These are phyloP conservation scores for Globisporangium cederbergense DNA, from an alignment of 352 stramenopile species.

Conservation along the genomic window DNA sequence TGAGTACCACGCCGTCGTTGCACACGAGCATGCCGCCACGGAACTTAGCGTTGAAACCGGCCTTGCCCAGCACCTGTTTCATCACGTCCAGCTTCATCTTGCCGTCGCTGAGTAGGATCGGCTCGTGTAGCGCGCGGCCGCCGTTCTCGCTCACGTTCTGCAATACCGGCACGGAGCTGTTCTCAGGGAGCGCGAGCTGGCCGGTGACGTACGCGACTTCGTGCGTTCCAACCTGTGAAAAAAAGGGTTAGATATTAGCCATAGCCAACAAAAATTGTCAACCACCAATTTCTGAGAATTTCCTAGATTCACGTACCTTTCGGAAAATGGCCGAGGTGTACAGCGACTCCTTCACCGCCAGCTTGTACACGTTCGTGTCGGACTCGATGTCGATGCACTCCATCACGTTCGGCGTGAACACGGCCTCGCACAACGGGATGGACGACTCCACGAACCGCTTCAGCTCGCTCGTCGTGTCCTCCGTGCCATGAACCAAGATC, in stretches of 20 bases:
- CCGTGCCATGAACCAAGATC: conserved; percentile 83
- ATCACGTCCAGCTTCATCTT: conserved; percentile 90
- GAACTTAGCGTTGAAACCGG: conserved; percentile 88
- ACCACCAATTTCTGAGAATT: background rate
- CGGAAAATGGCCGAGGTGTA: conserved; percentile 83
- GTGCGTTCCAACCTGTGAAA: conserved; percentile 64
- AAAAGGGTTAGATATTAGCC: conserved; percentile 6
- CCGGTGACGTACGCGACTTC: conserved; percentile 87
- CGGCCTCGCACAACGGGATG: conserved; percentile 80
- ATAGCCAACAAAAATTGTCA: background rate
- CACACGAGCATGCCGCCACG: conserved; percentile 87
- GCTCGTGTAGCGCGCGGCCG: conserved; percentile 50
- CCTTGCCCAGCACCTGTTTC: conserved; percentile 85
- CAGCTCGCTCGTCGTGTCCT: conserved; percentile 73
- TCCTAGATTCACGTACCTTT: conserved; percentile 42
- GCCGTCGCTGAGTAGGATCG: conserved; percentile 82
- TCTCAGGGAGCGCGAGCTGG: conserved; percentile 61
- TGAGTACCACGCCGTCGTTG: conserved; percentile 86
- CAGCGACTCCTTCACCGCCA: conserved; percentile 82
- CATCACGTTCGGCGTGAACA: conserved; percentile 85
- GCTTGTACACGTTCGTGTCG: conserved; percentile 89
- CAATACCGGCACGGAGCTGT: conserved; percentile 68
- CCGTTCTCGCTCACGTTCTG: conserved; percentile 46
- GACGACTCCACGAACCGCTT: conserved; percentile 83
- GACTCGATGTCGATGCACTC: conserved; percentile 90